Base-by-base conservation (phyloP, 441 rosid genomes). In the Arabidopsis lyrata region DNA sequence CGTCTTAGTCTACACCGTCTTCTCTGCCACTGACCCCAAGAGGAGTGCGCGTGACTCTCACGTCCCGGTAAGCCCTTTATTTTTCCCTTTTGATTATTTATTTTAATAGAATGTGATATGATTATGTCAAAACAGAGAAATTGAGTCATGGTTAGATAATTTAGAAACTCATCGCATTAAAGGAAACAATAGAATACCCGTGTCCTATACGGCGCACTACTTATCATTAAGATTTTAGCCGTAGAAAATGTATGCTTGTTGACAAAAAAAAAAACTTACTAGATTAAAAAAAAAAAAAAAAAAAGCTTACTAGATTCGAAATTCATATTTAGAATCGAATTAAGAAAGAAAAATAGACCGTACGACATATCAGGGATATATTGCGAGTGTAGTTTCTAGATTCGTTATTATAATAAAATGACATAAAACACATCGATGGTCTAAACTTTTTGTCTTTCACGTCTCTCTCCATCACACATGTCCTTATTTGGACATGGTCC, bases 21-120 rank as follows among this genome's bases (percentile, higher is more conserved):
- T 93, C 88, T 90, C 97, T 3, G 97, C 98, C 71, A 93, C 97
- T n/a, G 97, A 91, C 75, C 96, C 97, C 36, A 91, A 93, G 85
- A 84, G 98, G 56, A 93, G 61, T 60, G 97, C 97, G 6, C 80
- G 96, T 47, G 97, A 90, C 85, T 91, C 98, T 72, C 96, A 93
- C 76, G 87, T 93, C 61, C 97, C 97, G 2, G 98, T 91, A 84
- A 54, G 86, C 69, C 56, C 69, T 0, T 20, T 16, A 3, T 14
- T 14, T 16, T 5, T 15, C 0, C 1, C 2, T 13, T 44, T 2
- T 10, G 9, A 35, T 50, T 68, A 3, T 44, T 22, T 49, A 15
- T 29, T 56, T 74, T 3, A 22, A n/a, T 24, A 16, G 53, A 24
- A 44, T 54, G 42, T 15, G 49, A 36, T 41, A 41, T 54, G 44